phyloP scores from a whole-genome alignment of 768 basidiomycete species.

The Exidia glandulosa region DNA sequence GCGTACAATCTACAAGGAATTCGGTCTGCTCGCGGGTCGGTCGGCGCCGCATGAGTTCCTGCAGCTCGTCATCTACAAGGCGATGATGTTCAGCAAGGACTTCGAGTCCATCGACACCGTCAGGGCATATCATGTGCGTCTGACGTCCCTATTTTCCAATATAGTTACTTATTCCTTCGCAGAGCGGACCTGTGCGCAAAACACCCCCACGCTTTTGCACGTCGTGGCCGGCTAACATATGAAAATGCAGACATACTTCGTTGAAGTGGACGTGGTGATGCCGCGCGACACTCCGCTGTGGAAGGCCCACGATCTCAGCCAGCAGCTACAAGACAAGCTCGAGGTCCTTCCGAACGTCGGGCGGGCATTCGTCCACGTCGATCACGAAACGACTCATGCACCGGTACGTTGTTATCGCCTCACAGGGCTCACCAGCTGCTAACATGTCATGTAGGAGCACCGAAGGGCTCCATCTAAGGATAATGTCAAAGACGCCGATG shows the following conservation, averaged over 20 bases:
- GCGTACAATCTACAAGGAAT: constrained; percentile 67
- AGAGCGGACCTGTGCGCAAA: constrained; percentile 83
- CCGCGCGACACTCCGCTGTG: constrained; percentile 77
- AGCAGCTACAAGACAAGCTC: constrained; percentile 78
- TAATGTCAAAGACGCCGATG: too few relatives aligned
- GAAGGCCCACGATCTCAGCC: constrained; percentile 79
- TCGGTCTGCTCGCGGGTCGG: constrained; percentile 81
- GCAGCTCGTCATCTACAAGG: constrained; percentile 87
- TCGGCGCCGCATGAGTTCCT: constrained; percentile 86
- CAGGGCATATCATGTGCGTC: constrained; percentile 76
- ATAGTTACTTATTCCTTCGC: constrained; percentile 4
- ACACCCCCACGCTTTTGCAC: too few relatives aligned
- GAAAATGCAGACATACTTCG: constrained; percentile 90
- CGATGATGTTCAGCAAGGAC: constrained; percentile 76
- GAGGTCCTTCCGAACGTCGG: constrained; percentile 85
- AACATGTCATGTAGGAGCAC: too few relatives aligned
- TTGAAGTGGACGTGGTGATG: constrained; percentile 95
- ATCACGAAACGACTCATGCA: constrained; percentile 78
- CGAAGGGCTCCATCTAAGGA: too few relatives aligned
- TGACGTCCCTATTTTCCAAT: constrained; percentile 8
- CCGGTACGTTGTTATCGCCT: too few relatives aligned
- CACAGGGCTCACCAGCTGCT: too few relatives aligned
- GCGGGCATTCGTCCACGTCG: constrained; percentile 89
- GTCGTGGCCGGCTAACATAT: too few relatives aligned
- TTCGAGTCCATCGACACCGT: constrained; percentile 87